phyloP scores from a whole-genome alignment of 768 basidiomycete species.

The Epithele typhae region DNA sequence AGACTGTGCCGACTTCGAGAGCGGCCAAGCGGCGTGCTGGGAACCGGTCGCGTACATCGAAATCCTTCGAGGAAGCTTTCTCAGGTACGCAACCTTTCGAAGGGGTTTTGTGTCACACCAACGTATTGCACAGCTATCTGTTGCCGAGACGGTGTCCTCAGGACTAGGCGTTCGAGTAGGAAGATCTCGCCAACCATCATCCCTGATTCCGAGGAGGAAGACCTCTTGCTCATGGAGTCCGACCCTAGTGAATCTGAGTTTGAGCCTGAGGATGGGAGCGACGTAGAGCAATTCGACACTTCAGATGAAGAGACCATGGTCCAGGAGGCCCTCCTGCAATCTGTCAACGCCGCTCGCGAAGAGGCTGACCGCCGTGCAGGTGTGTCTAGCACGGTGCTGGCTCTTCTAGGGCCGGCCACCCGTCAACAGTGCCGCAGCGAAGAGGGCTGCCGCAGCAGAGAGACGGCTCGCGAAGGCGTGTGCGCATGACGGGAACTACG shows the following conservation, averaged over 20 bases:
- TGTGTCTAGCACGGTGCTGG: conserved; percentile 32
- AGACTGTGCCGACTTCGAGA: conserved; percentile 5
- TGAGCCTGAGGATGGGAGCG: conserved; percentile 32
- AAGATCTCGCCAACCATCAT: background rate
- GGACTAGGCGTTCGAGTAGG: conserved; percentile 6
- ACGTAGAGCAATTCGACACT: conserved; percentile 14
- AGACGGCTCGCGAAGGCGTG: conserved; percentile 35
- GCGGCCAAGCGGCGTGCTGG: conserved; percentile 18
- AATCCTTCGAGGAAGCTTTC: conserved; percentile 11
- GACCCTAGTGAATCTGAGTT: conserved; percentile 63
- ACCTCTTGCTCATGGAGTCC: conserved; percentile 49
- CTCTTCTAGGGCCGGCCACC: conserved; percentile 24
- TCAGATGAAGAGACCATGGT: conserved; percentile 42
- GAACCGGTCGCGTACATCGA: conserved; percentile 19
- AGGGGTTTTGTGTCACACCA: background rate
- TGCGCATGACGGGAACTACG: no score
- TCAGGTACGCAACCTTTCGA: conserved; percentile 5
- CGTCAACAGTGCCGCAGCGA: conserved; percentile 36
- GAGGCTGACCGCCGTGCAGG: conserved; percentile 26
- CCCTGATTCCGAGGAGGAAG: conserved; percentile 10
- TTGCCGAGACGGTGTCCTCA: no score
- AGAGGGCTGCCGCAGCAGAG: conserved; percentile 52
- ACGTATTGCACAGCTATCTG: no score
- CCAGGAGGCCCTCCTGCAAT: conserved; percentile 50
- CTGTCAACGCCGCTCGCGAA: conserved; percentile 34